These are phyloP conservation scores for Aspergillus bridgeri DNA, from an alignment of 495 filamentous ascomycete genomes.

Conservation along the genomic window DNA sequence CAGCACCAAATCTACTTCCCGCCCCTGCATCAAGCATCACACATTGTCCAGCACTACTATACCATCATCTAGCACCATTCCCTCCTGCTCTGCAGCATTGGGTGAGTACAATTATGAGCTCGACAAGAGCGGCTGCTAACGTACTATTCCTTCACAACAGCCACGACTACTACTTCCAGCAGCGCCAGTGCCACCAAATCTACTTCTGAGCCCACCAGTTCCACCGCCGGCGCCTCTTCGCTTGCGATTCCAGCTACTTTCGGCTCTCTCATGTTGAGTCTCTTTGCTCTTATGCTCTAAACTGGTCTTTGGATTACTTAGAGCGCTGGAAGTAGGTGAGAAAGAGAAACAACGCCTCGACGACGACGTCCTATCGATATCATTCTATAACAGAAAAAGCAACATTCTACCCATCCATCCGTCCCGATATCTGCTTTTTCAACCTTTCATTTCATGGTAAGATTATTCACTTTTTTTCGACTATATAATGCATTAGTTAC, in stretches of 20 bases:
- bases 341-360: not conserved
- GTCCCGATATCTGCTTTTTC: not conserved
- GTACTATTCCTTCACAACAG: not conserved
- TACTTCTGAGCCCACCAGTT: slow-evolving; percentile 6
- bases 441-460: not conserved
- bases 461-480: not conserved
- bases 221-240: slow-evolving; percentile 12
- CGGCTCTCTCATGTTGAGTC: slow-evolving; percentile 16
- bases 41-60: slow-evolving; percentile 4
- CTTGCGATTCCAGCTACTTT: slow-evolving; percentile 25
- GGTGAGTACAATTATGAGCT: slow-evolving; percentile 1
- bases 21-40: slow-evolving; percentile 3
- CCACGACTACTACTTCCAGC: slow-evolving; percentile 7
- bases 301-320: not conserved
- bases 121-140: not conserved
- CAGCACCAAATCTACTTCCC: slow-evolving; percentile 10
- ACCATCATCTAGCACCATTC: slow-evolving; percentile 8
- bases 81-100: slow-evolving; percentile 1
- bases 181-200: slow-evolving; percentile 5
- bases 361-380: not conserved
- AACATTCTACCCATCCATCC: not conserved
- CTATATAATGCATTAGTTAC: not conserved
- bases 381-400: not conserved
- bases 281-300: slow-evolving; percentile 18
- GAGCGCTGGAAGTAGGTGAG: not conserved